Base-by-base conservation (phyloP, 805 yeast genomes). In the Yarrowia keelungensis region DNA sequence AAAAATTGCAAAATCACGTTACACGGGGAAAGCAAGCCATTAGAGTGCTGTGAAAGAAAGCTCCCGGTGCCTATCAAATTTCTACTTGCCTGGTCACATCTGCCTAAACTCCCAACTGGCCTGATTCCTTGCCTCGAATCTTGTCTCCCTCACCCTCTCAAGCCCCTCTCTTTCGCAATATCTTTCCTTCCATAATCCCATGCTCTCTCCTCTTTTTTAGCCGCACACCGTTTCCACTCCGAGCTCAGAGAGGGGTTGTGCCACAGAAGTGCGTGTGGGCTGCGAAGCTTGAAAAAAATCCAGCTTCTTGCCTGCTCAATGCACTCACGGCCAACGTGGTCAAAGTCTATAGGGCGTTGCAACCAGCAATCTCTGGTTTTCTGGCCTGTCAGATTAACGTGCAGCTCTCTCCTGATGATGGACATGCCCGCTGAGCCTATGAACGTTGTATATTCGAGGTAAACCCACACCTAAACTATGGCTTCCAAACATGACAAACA, bases 371-470 rank as follows among this genome's bases (percentile, higher is more conserved):
- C 62, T 56, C 47, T 10, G 15, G 38, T 3, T 10, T n/a, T 5
- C 45, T 14, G 45, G 59, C 45, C 59, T 19, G 22, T 56, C 47
- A 56, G 62, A 42, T 56, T 56, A n/a, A 56, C 47, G 62, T 56
- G 62, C 62, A 41, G 62, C 47, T 42, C 22, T 56, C 62, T 56
- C 62, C 62, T 56, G 62, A 56, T 56, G 62, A 41, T 26, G 12
- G 38, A 15, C 62, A 41, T 54, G 61, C 46, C 61, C 59, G 59
- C 45, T 8, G 59, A 53, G 59, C 59, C 59, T 53, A 53, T 53
- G 59, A 22, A 38, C 35, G 45, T 3, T 39, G 59, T 16, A 35
- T 35, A 35, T 36, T 19, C 19, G 8, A 9, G 11, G 16, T 38
- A 56, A 42, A 41, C 38, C 14, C 62, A 41, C 22, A 42, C 47